A percentile compares a stretch with the other conserved stretches of the same genome.
Conservation (phyloP, 1,139 yeast species). For the Geotrichum siamense region DNA sequence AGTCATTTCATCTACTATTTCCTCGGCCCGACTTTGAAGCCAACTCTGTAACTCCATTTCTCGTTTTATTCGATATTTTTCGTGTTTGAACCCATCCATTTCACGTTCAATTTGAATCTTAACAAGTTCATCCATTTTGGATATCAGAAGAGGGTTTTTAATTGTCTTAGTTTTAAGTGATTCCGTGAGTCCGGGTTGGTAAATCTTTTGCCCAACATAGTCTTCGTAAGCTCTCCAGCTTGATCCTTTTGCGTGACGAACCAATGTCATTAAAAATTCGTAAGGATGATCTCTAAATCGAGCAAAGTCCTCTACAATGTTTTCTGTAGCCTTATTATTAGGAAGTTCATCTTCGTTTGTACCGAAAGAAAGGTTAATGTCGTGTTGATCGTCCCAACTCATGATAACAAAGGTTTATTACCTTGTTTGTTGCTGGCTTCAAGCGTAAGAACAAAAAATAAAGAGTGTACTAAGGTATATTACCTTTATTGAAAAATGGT, state of each 20-base stretch:
- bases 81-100: slow-evolving; percentile 7
- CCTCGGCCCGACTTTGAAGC: slow-evolving; percentile 30
- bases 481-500: no score
- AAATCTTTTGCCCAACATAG: slow-evolving; percentile 36
- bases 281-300: slow-evolving; percentile 36
- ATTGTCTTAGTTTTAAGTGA: slow-evolving; percentile 29
- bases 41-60: slow-evolving; percentile 28
- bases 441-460: no score
- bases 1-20: slow-evolving; percentile 33
- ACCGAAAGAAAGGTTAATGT: slow-evolving; percentile 11
- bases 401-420: no score
- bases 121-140: slow-evolving; percentile 32
- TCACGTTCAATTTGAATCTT: slow-evolving; percentile 31
- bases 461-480: no score
- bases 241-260: slow-evolving; percentile 32
- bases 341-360: not conserved
- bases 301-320: slow-evolving; percentile 23
- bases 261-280: slow-evolving; percentile 30
- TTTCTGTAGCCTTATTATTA: slow-evolving; percentile 7
- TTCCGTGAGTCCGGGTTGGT: slow-evolving; percentile 33
- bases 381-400: slow-evolving; percentile 8
- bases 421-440: no score
- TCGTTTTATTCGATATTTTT: slow-evolving; percentile 19
- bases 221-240: slow-evolving; percentile 37
- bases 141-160: slow-evolving; percentile 29